Evolutionary conservation across 2,329 filamentous ascomycete genomes (phyloP).

Genomic region (Fusarium poae): DNA sequence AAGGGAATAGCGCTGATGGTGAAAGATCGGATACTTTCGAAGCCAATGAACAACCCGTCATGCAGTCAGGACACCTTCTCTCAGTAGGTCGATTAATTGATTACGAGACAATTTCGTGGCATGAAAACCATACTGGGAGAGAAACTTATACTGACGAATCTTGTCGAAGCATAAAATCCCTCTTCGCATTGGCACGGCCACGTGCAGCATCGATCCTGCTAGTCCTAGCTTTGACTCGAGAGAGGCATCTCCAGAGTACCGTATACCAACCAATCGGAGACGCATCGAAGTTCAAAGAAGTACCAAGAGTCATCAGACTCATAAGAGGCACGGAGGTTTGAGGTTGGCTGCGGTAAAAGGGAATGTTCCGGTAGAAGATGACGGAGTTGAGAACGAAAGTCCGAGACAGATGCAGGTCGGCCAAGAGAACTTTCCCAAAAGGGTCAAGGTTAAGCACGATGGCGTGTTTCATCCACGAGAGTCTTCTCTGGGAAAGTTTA

Average conservation of each 20-base stretch:
- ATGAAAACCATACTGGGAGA: not conserved
- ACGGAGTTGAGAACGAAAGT: not conserved
- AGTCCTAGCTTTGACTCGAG: not conserved
- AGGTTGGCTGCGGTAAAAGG: not conserved
- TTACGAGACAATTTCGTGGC: not conserved
- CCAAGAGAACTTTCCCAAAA: slow-evolving; percentile 8
- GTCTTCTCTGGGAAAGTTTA: not conserved
- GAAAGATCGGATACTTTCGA: not conserved
- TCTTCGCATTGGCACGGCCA: not conserved
- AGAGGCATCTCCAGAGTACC: not conserved
- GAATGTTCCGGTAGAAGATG: not conserved
- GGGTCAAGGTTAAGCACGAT: slow-evolving; percentile 1
- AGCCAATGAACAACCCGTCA: not conserved
- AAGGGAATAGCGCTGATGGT: slow-evolving; percentile 2
- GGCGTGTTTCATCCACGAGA: slow-evolving; percentile 1
- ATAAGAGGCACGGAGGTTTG: slow-evolving; percentile 1
- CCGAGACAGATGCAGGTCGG: slow-evolving; percentile 3
- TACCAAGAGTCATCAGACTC: not conserved
- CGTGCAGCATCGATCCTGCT: not conserved
- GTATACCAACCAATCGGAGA: not conserved
- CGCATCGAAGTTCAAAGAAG: not conserved
- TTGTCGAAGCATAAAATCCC: not conserved
- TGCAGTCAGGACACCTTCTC: not conserved
- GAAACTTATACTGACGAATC: slow-evolving; percentile 1
- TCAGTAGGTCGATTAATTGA: not conserved